phyloP scores from a whole-genome alignment of 768 basidiomycete species.

The Roridomyces roridus region DNA sequence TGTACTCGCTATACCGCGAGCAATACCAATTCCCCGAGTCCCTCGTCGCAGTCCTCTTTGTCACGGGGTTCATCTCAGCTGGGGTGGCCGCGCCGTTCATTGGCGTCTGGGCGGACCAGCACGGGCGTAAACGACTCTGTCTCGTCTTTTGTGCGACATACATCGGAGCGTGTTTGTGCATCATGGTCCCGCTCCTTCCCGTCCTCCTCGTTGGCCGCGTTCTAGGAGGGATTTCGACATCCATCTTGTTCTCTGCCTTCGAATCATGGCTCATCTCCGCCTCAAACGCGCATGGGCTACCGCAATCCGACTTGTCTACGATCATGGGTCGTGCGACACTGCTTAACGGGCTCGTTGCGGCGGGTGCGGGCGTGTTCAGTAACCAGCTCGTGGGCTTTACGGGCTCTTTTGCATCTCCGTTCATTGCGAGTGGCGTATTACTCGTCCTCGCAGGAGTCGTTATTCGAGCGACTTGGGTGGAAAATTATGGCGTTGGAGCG shows the following conservation, averaged over 20 bases:
- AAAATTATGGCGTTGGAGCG: conserved; percentile 65
- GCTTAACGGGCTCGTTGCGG: conserved; percentile 76
- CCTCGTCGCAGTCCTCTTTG: conserved; percentile 72
- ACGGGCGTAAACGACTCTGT: conserved; percentile 72
- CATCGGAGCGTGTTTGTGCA: conserved; percentile 61
- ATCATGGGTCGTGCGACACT: conserved; percentile 80
- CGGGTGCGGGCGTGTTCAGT: conserved; percentile 67
- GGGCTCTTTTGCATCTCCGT: conserved; percentile 51
- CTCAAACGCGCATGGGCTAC: conserved; percentile 54
- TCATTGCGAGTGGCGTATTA: conserved; percentile 64
- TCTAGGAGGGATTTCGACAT: conserved; percentile 74
- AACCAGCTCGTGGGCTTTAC: conserved; percentile 66
- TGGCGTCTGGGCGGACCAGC: conserved; percentile 80
- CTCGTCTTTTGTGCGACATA: conserved; percentile 78
- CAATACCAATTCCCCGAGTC: conserved; percentile 70
- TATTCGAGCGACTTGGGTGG: conserved; percentile 65
- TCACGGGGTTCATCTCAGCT: conserved; percentile 78
- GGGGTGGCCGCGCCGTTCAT: conserved; percentile 73
- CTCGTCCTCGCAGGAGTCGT: conserved; percentile 61
- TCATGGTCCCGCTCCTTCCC: conserved; percentile 61
- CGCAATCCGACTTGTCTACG: conserved; percentile 62
- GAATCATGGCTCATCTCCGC: conserved; percentile 81
- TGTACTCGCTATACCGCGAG: conserved; percentile 76
- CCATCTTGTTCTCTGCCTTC: conserved; percentile 78
- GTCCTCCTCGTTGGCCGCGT: conserved; percentile 68